phyloP scores from a whole-genome alignment of 257 asterid species.

The Cynanchum wilfordii region DNA sequence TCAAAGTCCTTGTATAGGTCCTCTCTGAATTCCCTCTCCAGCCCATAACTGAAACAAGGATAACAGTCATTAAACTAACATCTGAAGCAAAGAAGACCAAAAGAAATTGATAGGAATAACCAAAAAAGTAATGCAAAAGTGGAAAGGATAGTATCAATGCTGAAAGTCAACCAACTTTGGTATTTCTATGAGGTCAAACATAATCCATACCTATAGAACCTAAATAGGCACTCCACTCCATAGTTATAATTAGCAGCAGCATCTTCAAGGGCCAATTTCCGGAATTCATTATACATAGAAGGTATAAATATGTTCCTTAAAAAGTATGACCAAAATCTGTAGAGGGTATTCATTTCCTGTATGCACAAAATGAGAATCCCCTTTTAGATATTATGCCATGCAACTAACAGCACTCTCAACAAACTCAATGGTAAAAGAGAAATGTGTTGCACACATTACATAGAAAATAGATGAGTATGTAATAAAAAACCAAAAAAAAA shows the following conservation, averaged over 20 bases:
- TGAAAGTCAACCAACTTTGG: neutral
- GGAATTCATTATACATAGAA: constrained; percentile 87
- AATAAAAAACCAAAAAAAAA: neutral
- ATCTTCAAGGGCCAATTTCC: constrained; percentile 78
- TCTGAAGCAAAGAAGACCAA: constrained; percentile 1
- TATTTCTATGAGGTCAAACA: neutral
- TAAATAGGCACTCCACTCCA: constrained; percentile 85
- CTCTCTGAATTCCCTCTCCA: constrained; percentile 75
- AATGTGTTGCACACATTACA: neutral
- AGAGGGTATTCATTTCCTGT: constrained; percentile 97
- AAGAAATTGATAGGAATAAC: neutral
- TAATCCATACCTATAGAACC: constrained; percentile 73
- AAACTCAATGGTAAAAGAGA: neutral
- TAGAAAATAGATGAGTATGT: neutral
- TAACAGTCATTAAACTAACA: constrained; percentile 1
- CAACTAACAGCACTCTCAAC: neutral
- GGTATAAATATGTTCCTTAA: constrained; percentile 61
- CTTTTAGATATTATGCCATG: constrained; percentile 13
- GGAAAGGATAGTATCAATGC: neutral
- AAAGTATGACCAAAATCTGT: constrained; percentile 88
- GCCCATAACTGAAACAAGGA: constrained; percentile 66
- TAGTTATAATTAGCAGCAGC: constrained; percentile 76
- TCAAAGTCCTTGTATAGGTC: constrained; percentile 79
- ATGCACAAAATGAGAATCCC: constrained; percentile 10
- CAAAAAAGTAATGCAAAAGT: neutral